Percentiles rank a stretch among this genome's conserved stretches.
Conservation (phyloP, 2,329 filamentous ascomycete species). For the Penicillium corylophilum region DNA sequence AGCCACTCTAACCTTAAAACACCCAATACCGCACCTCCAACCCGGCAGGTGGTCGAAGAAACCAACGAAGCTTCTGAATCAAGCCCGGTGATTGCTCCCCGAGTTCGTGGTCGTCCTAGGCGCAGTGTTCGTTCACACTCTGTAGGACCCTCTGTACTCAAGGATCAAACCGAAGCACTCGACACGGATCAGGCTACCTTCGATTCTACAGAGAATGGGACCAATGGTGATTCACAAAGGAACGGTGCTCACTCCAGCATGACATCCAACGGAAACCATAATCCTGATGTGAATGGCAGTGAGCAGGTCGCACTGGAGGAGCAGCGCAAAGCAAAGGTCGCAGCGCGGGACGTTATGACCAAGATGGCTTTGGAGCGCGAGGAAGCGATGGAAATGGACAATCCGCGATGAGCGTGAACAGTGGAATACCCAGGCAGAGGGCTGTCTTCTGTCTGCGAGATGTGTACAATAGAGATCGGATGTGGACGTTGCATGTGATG, state of each 20-base stretch:
- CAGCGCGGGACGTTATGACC: conserved; percentile 35
- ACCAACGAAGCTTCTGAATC: not conserved
- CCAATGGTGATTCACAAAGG: not conserved
- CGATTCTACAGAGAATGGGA: not conserved
- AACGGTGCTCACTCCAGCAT: conserved; percentile 3
- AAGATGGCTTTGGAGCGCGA: conserved; percentile 41
- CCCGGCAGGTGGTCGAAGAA: not conserved
- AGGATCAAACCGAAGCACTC: not conserved
- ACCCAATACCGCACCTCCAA: not conserved
- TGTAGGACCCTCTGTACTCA: not conserved
- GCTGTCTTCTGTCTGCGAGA: not conserved
- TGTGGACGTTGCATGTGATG: not conserved
- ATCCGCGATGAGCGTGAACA: conserved; percentile 6
- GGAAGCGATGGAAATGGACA: conserved; percentile 38
- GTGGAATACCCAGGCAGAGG: not conserved
- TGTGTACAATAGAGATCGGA: not conserved
- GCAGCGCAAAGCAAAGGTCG: conserved; percentile 34
- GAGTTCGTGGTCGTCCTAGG: conserved; percentile 11
- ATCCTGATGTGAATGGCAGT: not conserved
- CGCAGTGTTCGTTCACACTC: conserved; percentile 17
- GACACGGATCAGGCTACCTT: not conserved
- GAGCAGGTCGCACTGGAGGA: conserved; percentile 18
- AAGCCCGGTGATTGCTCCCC: not conserved
- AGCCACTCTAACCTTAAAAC: conserved; percentile 6
- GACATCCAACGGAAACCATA: not conserved